Base-by-base conservation (phyloP, 2,329 filamentous ascomycete species). In the Beauveria scarabaeidicola region DNA sequence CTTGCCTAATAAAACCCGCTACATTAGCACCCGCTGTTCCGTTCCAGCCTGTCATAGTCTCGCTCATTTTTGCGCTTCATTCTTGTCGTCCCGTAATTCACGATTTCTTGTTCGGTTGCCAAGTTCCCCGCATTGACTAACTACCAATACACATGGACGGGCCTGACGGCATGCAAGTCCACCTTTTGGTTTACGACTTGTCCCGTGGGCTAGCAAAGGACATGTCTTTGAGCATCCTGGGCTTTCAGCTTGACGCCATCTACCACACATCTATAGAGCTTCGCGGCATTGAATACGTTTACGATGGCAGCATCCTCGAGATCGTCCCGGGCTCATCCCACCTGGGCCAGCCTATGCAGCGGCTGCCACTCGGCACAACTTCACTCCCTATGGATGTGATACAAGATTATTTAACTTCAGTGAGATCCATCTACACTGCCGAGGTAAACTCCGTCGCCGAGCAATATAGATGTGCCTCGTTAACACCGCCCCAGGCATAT, bases 221-320 rank as follows among this genome's bases (percentile, higher is more conserved):
- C 64, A 75, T 84, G 75, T 84, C 81, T 19, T 72, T 75, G 75
- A 72, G 77, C 62, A 64, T 79, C 58, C 71, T 86, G 10, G 75
- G 81, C 17, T 80, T 84, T 64, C 77, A 81, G 56, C 90, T 97
- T 53, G 93, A 97, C 72, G 94, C 94, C 58, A 85, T 99, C 57
- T 97, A 97, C 66, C 94, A 99, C 72, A 97, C 94, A 0, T 90
- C 92, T 0, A 86, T 99, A 58, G 87, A 96, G 46, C 79, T 97
- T 43, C 83, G 86, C 56, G 86, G 87, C n/a, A 81, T 88, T 54
- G 94, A 99, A 74, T 97, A 96, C 72, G 84, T 93, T 67, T 97
- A 92, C 66, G 93, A 96, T 62, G 86, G 89, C 59, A 91, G 91
- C 59, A 88, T 97, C 56, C 89, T 96, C 67, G 86, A 86, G 58